phyloP scores from a whole-genome alignment of 1,139 yeast genomes.

The Pichia sp. region DNA sequence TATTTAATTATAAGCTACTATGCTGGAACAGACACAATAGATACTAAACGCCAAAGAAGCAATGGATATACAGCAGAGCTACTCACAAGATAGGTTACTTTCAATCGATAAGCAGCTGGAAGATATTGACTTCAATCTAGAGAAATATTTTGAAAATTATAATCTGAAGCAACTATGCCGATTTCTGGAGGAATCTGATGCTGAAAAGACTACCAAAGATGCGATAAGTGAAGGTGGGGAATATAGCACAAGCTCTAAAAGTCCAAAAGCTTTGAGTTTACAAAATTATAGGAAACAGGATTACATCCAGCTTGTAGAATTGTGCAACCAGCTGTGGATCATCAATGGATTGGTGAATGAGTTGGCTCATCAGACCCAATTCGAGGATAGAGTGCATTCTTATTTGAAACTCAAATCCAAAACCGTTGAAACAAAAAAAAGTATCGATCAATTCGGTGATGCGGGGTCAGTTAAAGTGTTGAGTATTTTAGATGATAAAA shows the following conservation, averaged over 20 bases:
- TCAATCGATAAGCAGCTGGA: background rate
- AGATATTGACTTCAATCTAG: slow-evolving; percentile 7
- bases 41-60: background rate
- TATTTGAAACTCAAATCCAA: slow-evolving; percentile 21
- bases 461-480: slow-evolving; percentile 41
- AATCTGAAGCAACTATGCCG: slow-evolving; percentile 7
- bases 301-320: slow-evolving; percentile 24
- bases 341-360: slow-evolving; percentile 28
- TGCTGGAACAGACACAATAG: background rate
- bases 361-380: slow-evolving; percentile 1
- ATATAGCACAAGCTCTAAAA: background rate
- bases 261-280: background rate
- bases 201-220: background rate
- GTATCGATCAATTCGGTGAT: slow-evolving; percentile 19
- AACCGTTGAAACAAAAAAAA: slow-evolving; percentile 16
- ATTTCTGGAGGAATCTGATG: background rate
- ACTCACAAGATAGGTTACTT: background rate
- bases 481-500: slow-evolving; percentile 68
- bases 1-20: too few relatives aligned
- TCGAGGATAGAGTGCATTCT: background rate
- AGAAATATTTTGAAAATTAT: slow-evolving; percentile 10
- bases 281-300: background rate
- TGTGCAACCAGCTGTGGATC: slow-evolving; percentile 30
- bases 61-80: background rate
- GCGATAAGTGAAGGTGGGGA: background rate